These are phyloP conservation scores for Aphanomyces cochlioides DNA, from an alignment of 352 stramenopile species.

Conservation along the genomic window DNA sequence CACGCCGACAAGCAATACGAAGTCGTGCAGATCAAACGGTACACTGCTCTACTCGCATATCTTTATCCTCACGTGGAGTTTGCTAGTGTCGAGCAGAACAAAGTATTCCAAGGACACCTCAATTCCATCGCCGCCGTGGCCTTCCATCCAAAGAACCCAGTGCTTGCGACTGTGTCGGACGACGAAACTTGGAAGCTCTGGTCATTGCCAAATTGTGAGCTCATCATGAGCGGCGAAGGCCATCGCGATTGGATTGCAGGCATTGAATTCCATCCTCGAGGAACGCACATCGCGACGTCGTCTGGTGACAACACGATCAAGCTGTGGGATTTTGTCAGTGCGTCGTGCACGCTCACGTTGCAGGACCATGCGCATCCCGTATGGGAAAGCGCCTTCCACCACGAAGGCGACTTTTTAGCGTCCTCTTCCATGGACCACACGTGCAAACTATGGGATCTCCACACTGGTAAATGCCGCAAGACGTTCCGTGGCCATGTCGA, in stretches of 20 bases:
- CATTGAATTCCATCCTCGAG: conserved; percentile 88
- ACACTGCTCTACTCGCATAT: not conserved
- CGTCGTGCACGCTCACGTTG: conserved; percentile 85
- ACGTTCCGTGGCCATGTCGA: conserved; percentile 93
- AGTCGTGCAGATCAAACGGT: conserved; percentile 51
- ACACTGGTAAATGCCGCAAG: conserved; percentile 84
- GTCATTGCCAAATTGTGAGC: conserved; percentile 88
- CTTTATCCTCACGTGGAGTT: not conserved
- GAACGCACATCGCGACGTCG: conserved; percentile 88
- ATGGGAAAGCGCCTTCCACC: conserved; percentile 91
- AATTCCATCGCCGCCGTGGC: conserved; percentile 87
- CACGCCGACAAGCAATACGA: conserved; percentile 72
- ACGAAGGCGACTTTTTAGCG: conserved; percentile 91
- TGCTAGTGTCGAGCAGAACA: conserved; percentile 61
- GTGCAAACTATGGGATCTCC: conserved; percentile 90
- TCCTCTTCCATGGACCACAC: conserved; percentile 93
- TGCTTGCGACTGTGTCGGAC: conserved; percentile 90
- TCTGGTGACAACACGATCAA: conserved; percentile 93
- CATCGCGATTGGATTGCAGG: conserved; percentile 89
- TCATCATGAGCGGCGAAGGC: conserved; percentile 94
- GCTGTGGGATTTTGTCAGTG: conserved; percentile 91
- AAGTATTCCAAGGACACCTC: conserved; percentile 87
- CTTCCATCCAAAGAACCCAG: conserved; percentile 91
- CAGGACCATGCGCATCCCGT: conserved; percentile 91
- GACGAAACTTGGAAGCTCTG: conserved; percentile 95